Evolutionary conservation across 306 rosid species (phyloP), one percentile per base, ranked within the genome.

Genomic region (Cucurbita ficifolia): DNA sequence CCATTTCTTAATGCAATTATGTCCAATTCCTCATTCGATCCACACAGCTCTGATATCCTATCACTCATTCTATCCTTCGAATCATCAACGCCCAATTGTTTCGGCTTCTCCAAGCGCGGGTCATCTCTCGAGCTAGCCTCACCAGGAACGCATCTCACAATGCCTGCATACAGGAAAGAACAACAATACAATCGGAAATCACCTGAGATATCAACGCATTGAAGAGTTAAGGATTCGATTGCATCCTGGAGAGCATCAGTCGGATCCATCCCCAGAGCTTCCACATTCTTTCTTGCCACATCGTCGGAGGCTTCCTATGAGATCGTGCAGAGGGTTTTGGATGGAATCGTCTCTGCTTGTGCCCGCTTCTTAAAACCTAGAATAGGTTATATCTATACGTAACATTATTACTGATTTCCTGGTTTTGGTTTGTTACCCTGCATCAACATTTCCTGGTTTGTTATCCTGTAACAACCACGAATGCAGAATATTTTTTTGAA

Each of bases 171-270:
- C 8, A 48, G 8, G n/a, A n/a, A n/a, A n/a, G 63, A 21, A 72
- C 6, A 10, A 57, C 10, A 64, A n/a, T n/a, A 50, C 22, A 11
- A 40, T 40, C 52, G 6, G 72, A 64, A 68, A 3, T 12, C 18
- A 93, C 98, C 96, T 17, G 92, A 84, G 82, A 94, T 92, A 87
- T 94, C 92, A 73, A 94, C 98, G 87, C 92, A 94, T 85, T 94
- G 98, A 70, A 94, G 96, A 53, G 87, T 82, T 52, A 94, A 82
- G 70, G 96, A 85, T 81, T 94, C 79, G 56, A 89, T 83, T 65
- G 98, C 97, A 78, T 94, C 98, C 57, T 83, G 76, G 58, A 94
- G 89, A n/a, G 98, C 97, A 64, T 90, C 98, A 50, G 79, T 6
- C 36, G 96, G 95, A 56, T 89, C 98, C 98, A 94, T 94, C n/a